These are phyloP conservation scores for Allomyces arbusculus DNA, from an alignment of 192 early-diverging fungal species.

Conservation along the genomic window DNA sequence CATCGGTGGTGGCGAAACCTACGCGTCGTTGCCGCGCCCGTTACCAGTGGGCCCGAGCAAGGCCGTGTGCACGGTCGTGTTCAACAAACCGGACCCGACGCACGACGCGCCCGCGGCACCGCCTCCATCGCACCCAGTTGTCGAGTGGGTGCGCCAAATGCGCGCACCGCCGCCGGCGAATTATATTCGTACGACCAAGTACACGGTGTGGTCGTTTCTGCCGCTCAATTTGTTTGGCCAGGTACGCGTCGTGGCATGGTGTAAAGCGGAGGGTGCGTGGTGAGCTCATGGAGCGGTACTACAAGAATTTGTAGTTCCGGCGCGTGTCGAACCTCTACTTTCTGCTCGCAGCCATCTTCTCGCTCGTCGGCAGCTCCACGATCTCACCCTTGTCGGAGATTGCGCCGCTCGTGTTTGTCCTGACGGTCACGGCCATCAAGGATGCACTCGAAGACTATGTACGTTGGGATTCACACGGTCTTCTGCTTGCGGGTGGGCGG, in stretches of 20 bases:
- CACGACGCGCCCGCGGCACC: too few relatives aligned
- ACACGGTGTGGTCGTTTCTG: conserved; percentile 16
- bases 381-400: conserved; percentile 10
- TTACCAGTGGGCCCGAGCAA: too few relatives aligned
- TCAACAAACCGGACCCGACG: too few relatives aligned
- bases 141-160: too few relatives aligned
- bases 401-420: conserved; percentile 5
- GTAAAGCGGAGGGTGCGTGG: too few relatives aligned
- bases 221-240: conserved; percentile 13
- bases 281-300: too few relatives aligned
- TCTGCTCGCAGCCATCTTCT: conserved; percentile 25
- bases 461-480: conserved; percentile 2
- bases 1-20: too few relatives aligned
- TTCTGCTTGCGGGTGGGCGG: too few relatives aligned
- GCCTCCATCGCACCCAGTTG: too few relatives aligned
- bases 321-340: conserved; percentile 44
- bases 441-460: conserved; percentile 6
- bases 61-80: too few relatives aligned
- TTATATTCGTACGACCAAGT: conserved; percentile 22
- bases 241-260: not conserved
- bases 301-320: conserved; percentile 19
- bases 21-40: too few relatives aligned
- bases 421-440: conserved; percentile 9
- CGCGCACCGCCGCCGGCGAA: conserved; percentile 11
- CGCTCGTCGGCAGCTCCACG: conserved; percentile 11